Percentiles rank a stretch among this genome's conserved stretches.
Conservation (phyloP, 768 basidiomycete genomes). For the Termitomyces sp. region DNA sequence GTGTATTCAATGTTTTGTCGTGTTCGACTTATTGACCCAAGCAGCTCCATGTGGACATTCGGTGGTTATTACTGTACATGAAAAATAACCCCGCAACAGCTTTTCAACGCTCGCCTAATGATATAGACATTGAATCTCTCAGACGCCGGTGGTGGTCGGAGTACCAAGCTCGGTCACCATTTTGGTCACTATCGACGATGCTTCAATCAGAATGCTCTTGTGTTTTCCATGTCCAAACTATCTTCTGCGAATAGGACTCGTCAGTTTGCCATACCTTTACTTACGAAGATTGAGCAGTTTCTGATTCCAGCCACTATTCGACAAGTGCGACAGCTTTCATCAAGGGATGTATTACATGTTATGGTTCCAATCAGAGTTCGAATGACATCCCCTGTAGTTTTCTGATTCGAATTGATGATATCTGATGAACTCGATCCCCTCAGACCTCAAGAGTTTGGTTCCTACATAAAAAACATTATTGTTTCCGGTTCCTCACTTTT, state of each 20-base stretch:
- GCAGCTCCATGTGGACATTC: background rate
- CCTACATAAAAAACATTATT: too few relatives aligned
- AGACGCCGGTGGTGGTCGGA: background rate
- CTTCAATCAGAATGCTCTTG: background rate
- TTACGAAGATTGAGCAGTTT: background rate
- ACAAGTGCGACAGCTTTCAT: background rate
- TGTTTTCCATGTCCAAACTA: background rate
- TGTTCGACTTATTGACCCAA: background rate
- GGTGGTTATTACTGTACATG: background rate
- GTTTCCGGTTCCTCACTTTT: background rate
- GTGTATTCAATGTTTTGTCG: too few relatives aligned
- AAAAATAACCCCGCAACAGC: too few relatives aligned
- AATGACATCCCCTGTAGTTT: background rate
- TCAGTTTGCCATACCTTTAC: background rate
- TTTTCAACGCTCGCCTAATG: background rate
- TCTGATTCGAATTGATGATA: background rate
- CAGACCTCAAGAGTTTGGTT: too few relatives aligned
- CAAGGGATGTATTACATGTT: background rate
- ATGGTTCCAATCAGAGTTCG: background rate
- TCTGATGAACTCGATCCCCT: background rate
- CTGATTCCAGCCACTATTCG: background rate
- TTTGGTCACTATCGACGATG: too few relatives aligned
- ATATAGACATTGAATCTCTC: background rate
- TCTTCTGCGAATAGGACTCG: background rate
- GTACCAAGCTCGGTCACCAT: too few relatives aligned